These are phyloP conservation scores for Pulveroboletus frians DNA, from an alignment of 768 basidiomycete species.

Conservation along the genomic window DNA sequence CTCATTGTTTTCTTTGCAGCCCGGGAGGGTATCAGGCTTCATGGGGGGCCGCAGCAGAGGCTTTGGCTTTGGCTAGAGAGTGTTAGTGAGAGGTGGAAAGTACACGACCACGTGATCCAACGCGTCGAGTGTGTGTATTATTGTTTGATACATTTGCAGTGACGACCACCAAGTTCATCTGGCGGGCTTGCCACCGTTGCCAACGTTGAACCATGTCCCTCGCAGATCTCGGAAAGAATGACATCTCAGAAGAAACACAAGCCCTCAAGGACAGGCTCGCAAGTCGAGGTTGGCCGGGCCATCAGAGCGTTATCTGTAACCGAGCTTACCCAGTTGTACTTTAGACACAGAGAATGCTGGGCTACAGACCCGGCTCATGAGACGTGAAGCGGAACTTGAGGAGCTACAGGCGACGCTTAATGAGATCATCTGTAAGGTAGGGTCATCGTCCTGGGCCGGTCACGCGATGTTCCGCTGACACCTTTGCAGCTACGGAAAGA, in stretches of 20 bases:
- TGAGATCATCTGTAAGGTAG: conserved; percentile 37
- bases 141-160: conserved; percentile 19
- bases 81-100: neutral
- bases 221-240: conserved; percentile 36
- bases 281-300: conserved; percentile 30
- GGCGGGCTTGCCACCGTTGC: conserved; percentile 14
- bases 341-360: conserved; percentile 36
- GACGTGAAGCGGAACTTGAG: conserved; percentile 34
- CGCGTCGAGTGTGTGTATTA: conserved; percentile 25
- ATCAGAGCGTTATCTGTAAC: neutral
- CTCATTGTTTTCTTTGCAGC: conserved; percentile 20
- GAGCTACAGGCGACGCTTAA: conserved; percentile 31
- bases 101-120: conserved; percentile 31
- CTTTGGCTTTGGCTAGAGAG: conserved; percentile 24
- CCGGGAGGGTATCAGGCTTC: conserved; percentile 37
- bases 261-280: conserved; percentile 34
- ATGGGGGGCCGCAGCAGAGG: conserved; percentile 42
- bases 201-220: conserved; percentile 32
- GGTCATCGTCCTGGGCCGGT: neutral
- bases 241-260: conserved; percentile 36
- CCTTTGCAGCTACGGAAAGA: conserved; percentile 49
- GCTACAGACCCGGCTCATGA: conserved; percentile 31
- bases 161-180: conserved; percentile 6
- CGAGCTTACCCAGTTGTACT: conserved; percentile 3
- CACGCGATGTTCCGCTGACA: conserved; percentile 4